Conservation (phyloP, 805 yeast genomes). For the Kuraishia borneana region DNA sequence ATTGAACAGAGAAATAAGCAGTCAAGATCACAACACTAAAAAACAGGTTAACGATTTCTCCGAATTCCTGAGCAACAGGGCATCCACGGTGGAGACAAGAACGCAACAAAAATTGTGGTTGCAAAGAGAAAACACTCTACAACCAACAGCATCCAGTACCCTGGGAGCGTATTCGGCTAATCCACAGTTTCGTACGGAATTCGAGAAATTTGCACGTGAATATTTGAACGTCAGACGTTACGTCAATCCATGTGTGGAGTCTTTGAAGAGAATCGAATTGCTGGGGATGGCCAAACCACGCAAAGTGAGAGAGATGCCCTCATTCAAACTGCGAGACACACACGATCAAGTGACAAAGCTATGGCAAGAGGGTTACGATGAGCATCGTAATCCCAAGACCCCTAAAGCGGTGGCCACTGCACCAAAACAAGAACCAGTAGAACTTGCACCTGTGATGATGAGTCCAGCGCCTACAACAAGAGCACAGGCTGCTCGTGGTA, state of each 20-base stretch:
- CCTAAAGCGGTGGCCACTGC: too few species aligned
- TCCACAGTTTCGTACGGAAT: constrained; percentile 59
- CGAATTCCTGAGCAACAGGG: constrained; percentile 23
- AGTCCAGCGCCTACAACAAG: neutral
- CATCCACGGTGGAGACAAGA: constrained; percentile 43
- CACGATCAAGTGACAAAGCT: neutral
- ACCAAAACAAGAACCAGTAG: too few species aligned
- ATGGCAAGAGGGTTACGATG: constrained; percentile 2
- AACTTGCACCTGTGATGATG: neutral
- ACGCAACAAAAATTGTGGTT: constrained; percentile 82
- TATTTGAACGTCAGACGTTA: constrained; percentile 59
- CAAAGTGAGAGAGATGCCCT: neutral
- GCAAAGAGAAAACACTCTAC: constrained; percentile 62
- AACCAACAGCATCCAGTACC: constrained; percentile 21
- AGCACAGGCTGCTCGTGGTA: neutral
- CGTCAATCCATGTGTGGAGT: constrained; percentile 57
- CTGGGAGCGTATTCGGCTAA: constrained; percentile 28
- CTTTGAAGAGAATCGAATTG: constrained; percentile 37
- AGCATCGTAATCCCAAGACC: neutral
- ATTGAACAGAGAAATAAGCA: constrained; percentile 1
- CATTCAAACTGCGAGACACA: neutral
- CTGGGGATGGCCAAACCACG: neutral
- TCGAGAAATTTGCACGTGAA: constrained; percentile 68
- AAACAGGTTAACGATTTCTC: constrained; percentile 22
- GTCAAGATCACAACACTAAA: neutral